A percentile compares a stretch with the other conserved stretches of the same genome.
phyloP scores from a whole-genome alignment of 495 filamentous ascomycete genomes.

The Sporormia fimetaria region DNA sequence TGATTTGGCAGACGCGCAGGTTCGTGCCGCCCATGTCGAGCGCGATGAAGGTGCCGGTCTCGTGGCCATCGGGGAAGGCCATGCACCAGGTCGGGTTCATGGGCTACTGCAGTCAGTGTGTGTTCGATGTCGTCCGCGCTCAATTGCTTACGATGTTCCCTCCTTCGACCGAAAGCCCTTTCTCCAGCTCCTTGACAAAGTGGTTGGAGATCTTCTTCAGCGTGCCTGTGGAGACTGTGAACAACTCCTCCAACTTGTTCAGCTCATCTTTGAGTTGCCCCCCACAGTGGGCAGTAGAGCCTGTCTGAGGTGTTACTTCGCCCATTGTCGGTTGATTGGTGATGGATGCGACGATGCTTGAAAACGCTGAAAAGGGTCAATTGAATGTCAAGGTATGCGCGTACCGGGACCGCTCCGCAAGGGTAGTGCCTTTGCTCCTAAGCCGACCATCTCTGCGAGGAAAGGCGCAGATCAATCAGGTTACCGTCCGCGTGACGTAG shows the following conservation, averaged over 20 bases:
- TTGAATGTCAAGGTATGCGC: too few species aligned
- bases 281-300: constrained; percentile 70
- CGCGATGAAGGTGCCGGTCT: constrained; percentile 83
- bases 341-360: too few species aligned
- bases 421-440: constrained; percentile 17
- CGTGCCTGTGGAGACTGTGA: constrained; percentile 65
- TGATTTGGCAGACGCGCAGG: constrained; percentile 93
- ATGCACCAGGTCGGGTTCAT: constrained; percentile 99
- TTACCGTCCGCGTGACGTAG: background rate
- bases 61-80: constrained; percentile 78
- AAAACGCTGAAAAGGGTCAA: too few species aligned
- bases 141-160: constrained; percentile 70
- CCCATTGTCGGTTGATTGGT: background rate
- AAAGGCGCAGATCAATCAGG: background rate
- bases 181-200: constrained; percentile 78
- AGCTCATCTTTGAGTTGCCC: constrained; percentile 78
- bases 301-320: constrained; percentile 33
- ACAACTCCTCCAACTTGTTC: constrained; percentile 71
- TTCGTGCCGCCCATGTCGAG: constrained; percentile 99
- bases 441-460: constrained; percentile 12
- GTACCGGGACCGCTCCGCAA: constrained; percentile 19
- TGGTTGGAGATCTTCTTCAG: constrained; percentile 82
- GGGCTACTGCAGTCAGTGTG: constrained; percentile 45
- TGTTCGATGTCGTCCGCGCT: constrained; percentile 5
- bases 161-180: constrained; percentile 77